Base-by-base conservation (phyloP, 2,329 filamentous ascomycete genomes). In the Curvularia spicifera region DNA sequence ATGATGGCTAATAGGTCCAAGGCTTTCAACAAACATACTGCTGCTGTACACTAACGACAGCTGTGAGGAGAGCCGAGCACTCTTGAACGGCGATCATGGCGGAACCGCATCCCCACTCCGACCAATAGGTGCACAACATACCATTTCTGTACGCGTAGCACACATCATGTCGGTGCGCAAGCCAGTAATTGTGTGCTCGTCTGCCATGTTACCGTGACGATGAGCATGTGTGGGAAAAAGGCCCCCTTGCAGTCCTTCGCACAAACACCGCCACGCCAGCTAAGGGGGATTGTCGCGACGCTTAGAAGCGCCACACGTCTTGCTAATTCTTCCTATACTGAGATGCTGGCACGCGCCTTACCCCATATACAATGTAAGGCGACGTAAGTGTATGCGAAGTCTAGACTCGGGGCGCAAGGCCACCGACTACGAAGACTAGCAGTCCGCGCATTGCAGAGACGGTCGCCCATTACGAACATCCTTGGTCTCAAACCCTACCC, bases 1-100 rank as follows among this genome's bases (percentile, higher is more conserved):
- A 49, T 42, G 43, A 42, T 40, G 53, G 31, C 1, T 24, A 29
- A 29, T 10, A 26, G 20, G 15, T 39, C 13, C 46, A 15, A 37
- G 35, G 10, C 18, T 13, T 10, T 40, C 39, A 51, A 56, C 54
- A 42, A 40, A 12, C 42, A 33, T 26, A 42, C 33, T 48, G 29
- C 28, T 49, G 50, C 20, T 54, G 43, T 26, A 37, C 35, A 18
- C 35, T 37, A 26, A 45, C 40, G 51, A 56, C 26, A 28, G 51
- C 31, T 42, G 46, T 56, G 56, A 56, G 56, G 56, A 59, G 56
- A 59, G 56, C 56, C 56, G 56, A 51, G 56, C 40, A 47, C 13
- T 40, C 56, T 56, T 51, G 56, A 47, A 35, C 42, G 47, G 42
- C 56, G 52, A 59, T 51, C 56, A 51, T 42, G n/a, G 52, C 47